Percentiles rank a stretch among this genome's conserved stretches.
phyloP scores from a whole-genome alignment of 2,329 filamentous ascomycete genomes.

The Colletotrichum lini region DNA sequence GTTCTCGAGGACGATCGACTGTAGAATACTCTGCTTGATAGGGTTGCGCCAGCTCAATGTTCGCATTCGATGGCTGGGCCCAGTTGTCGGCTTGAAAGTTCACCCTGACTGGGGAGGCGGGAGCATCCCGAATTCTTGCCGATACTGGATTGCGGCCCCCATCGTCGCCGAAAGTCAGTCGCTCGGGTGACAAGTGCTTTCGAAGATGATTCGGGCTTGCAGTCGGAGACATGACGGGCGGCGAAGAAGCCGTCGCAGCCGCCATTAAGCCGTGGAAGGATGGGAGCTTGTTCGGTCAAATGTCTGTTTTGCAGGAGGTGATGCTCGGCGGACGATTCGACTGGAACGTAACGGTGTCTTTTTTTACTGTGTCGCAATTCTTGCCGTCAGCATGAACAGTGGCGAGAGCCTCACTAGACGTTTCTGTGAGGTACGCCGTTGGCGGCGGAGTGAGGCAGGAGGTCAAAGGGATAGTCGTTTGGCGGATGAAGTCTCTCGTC shows the following conservation, averaged over 20 bases:
- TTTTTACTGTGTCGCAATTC: background rate
- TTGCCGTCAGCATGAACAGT: slow-evolving; percentile 7
- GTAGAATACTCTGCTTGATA: slow-evolving; percentile 46
- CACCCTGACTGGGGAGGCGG: slow-evolving; percentile 70
- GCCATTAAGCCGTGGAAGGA: slow-evolving; percentile 27
- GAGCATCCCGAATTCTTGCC: slow-evolving; percentile 65
- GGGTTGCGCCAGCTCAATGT: slow-evolving; percentile 61
- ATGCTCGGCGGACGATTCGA: background rate
- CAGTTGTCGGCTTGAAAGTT: slow-evolving; percentile 69
- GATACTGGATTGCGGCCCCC: slow-evolving; percentile 54
- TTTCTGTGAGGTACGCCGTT: slow-evolving; percentile 12
- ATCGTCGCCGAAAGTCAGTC: slow-evolving; percentile 49
- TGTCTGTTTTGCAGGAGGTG: background rate
- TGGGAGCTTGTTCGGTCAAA: background rate
- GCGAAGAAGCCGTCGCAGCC: slow-evolving; percentile 44
- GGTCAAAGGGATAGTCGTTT: slow-evolving; percentile 1
- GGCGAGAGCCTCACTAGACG: background rate
- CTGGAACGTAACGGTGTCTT: background rate
- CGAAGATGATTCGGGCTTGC: slow-evolving; percentile 48
- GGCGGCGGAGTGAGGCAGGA: background rate
- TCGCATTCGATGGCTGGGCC: slow-evolving; percentile 66
- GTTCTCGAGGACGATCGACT: slow-evolving; percentile 48
- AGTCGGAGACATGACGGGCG: slow-evolving; percentile 51
- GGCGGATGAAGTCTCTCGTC: slow-evolving; percentile 9
- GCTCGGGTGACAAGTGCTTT: slow-evolving; percentile 51